phyloP scores from a whole-genome alignment of 345 rosid genomes.

The Cardamine resedifolia region DNA sequence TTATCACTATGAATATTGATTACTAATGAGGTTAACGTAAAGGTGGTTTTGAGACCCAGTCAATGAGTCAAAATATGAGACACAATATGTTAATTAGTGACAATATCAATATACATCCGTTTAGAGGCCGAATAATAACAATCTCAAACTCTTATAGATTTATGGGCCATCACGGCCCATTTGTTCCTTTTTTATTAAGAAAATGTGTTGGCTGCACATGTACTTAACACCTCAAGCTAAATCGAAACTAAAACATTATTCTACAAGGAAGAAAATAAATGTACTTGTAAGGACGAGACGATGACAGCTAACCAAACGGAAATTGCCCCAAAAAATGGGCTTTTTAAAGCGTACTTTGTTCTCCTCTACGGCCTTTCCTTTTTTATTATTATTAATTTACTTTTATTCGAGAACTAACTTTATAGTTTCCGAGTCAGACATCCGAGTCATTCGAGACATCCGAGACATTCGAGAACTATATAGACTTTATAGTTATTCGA shows the following conservation, averaged over 20 bases:
- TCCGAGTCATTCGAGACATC: too few species aligned
- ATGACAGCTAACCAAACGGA: slow-evolving; percentile 7
- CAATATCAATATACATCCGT: background rate
- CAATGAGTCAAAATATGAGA: background rate
- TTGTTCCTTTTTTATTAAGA: too few species aligned
- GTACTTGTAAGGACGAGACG: slow-evolving; percentile 22
- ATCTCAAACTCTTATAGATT: background rate
- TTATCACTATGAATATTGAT: background rate
- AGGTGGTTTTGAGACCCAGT: background rate
- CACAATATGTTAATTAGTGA: background rate
- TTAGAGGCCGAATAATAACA: background rate
- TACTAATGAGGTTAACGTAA: background rate
- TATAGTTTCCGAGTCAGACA: too few species aligned
- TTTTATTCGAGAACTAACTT: slow-evolving; percentile 11
- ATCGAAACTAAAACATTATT: background rate
- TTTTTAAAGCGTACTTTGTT: slow-evolving; percentile 15
- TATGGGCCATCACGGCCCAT: background rate
- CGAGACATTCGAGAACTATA: too few species aligned
- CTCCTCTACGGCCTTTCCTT: slow-evolving; percentile 19
- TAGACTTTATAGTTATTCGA: too few species aligned
- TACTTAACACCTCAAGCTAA: background rate
- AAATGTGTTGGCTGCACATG: too few species aligned
- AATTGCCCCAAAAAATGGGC: slow-evolving; percentile 21
- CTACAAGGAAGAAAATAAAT: background rate
- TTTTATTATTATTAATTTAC: background rate